A percentile compares a stretch with the other conserved stretches of the same genome.
These are phyloP conservation scores for Tricholoma terreum DNA, from an alignment of 768 basidiomycete species.

Conservation along the genomic window DNA sequence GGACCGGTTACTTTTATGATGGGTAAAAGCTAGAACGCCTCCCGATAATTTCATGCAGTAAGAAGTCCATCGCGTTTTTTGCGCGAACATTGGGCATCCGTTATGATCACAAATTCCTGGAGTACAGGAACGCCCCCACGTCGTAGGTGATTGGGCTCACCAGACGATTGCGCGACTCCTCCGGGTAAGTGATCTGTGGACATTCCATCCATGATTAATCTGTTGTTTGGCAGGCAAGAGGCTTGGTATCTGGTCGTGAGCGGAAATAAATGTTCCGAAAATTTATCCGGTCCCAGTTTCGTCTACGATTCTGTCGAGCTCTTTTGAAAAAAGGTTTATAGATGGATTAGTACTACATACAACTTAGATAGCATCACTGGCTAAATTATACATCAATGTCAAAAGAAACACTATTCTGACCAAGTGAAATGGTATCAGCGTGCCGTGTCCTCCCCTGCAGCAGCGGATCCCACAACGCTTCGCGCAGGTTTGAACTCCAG, in stretches of 20 bases:
- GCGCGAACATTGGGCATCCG: constrained; percentile 44
- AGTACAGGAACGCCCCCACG: constrained; percentile 38
- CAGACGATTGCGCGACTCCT: constrained; percentile 42
- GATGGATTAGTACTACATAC: not conserved
- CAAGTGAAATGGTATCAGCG: not conserved
- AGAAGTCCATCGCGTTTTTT: constrained; percentile 20
- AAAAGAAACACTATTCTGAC: no score
- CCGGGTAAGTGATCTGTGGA: constrained; percentile 23
- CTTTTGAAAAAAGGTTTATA: constrained; percentile 20
- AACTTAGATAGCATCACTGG: not conserved
- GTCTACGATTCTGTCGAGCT: constrained; percentile 42
- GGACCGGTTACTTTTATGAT: constrained; percentile 45
- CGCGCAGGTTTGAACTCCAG: constrained; percentile 56
- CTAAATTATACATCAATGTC: not conserved
- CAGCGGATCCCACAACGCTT: constrained; percentile 13
- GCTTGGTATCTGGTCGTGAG: constrained; percentile 40
- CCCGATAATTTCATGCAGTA: constrained; percentile 43
- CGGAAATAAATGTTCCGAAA: constrained; percentile 38
- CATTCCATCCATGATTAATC: not conserved
- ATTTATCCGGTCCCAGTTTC: constrained; percentile 45
- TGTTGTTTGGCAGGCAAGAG: constrained; percentile 18
- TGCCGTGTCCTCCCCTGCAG: constrained; percentile 8
- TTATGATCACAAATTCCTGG: constrained; percentile 42
- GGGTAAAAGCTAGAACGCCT: constrained; percentile 33
- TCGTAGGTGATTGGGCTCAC: constrained; percentile 9